Percentiles rank a stretch among this genome's conserved stretches.
These are phyloP conservation scores for Echria macrotheca DNA, from an alignment of 495 filamentous ascomycete genomes.

Conservation along the genomic window DNA sequence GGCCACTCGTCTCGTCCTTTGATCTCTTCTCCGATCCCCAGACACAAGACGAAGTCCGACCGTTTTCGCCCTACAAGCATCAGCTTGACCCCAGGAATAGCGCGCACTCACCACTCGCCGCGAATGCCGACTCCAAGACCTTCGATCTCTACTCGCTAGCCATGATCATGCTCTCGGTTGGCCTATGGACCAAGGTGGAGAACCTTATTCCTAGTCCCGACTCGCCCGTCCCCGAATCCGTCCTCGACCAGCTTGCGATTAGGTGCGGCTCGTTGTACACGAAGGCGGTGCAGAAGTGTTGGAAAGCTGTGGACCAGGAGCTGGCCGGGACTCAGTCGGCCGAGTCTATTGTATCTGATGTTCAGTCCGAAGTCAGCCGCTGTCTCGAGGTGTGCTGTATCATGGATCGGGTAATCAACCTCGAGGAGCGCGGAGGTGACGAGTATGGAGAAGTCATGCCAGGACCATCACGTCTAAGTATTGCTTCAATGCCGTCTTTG, in stretches of 20 bases:
- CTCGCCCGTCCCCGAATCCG: conserved; percentile 36
- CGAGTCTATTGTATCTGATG: conserved; percentile 37
- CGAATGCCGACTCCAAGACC: conserved; percentile 47
- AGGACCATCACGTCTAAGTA: conserved; percentile 4
- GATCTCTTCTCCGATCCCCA: conserved; percentile 72
- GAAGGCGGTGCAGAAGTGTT: conserved; percentile 73
- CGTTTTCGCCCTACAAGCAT: conserved; percentile 63
- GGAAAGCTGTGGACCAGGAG: conserved; percentile 70
- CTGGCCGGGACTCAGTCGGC: conserved; percentile 31
- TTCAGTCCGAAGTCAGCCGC: conserved; percentile 38
- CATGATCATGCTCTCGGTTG: conserved; percentile 78
- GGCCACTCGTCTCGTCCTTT: conserved; percentile 73
- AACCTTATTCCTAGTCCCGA: conserved; percentile 45
- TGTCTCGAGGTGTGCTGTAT: conserved; percentile 49
- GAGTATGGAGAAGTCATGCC: conserved; percentile 28
- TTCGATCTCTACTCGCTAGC: conserved; percentile 84
- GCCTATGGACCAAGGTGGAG: conserved; percentile 76
- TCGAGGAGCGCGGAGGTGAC: conserved; percentile 42
- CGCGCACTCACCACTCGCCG: conserved; percentile 43
- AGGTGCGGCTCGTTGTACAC: conserved; percentile 74
- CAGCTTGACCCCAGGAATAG: conserved; percentile 63
- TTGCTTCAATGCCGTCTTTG: conserved; percentile 4
- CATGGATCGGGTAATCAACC: conserved; percentile 41
- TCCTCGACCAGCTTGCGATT: conserved; percentile 58
- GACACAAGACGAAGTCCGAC: conserved; percentile 32